Evolutionary conservation across 164 flowering plant species (phyloP).

Genomic region (Tetracentron sinense): DNA sequence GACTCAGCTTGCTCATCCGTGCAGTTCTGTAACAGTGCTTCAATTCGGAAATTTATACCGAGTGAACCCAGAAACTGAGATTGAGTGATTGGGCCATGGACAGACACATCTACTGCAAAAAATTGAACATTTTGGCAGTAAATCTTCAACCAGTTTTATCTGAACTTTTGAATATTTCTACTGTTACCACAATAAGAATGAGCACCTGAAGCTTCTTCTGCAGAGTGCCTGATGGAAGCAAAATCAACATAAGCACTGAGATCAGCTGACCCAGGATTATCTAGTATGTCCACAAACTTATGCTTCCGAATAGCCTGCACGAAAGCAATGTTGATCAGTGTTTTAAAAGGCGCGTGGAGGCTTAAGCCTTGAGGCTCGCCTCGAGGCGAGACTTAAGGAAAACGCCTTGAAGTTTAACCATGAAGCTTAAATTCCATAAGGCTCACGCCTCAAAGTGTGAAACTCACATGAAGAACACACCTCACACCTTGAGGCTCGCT

Average conservation of each 20-base stretch:
- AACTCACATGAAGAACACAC: no score
- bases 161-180: no score
- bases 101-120: slow-evolving; percentile 57
- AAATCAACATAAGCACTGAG: slow-evolving; percentile 98
- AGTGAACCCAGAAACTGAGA: slow-evolving; percentile 91
- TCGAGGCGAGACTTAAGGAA: no score
- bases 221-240: slow-evolving; percentile 76
- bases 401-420: no score
- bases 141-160: no score
- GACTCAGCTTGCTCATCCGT: slow-evolving; percentile 89
- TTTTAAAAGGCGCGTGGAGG: no score
- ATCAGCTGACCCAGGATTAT: slow-evolving; percentile 92
- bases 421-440: no score
- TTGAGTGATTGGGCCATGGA: slow-evolving; percentile 89
- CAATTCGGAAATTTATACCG: slow-evolving; percentile 90
- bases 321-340: no score
- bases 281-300: slow-evolving; percentile 81
- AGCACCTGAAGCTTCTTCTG: slow-evolving; percentile 89
- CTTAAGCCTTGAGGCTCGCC: no score
- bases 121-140: neutral
- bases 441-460: no score
- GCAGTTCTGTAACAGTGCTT: slow-evolving; percentile 77
- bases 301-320: slow-evolving; percentile 98
- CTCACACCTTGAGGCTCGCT: no score
- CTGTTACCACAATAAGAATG: slow-evolving; percentile 9